Base-by-base conservation (phyloP, 2,329 filamentous ascomycete genomes). In the Epichloe brachyelytri region DNA sequence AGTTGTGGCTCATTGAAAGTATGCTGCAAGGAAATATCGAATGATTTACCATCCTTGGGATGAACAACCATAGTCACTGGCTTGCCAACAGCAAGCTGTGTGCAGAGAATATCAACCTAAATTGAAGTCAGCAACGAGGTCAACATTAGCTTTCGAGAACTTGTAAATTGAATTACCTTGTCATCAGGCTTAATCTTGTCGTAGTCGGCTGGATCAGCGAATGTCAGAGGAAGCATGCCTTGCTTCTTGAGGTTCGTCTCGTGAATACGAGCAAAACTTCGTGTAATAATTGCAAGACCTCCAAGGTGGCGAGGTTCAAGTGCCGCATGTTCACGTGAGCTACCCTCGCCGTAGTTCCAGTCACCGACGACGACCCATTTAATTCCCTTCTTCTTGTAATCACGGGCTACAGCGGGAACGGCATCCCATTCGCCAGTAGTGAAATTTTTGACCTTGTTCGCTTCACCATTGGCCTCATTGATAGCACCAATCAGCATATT, bases 221-320 rank as follows among this genome's bases (percentile, higher is more conserved):
- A 98, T 63, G 90, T 97, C 59, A 98, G 80, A 64, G 93, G 93
- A 75, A 98, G 86, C 91, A 98, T 96, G 74, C 93, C 93, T 82
- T 98, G 93, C 85, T 98, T 98, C 88, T 98, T 98, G 77, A 98
- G 75, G 82, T 98, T 98, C 78, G 93, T 98, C 80, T 98, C 93
- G 80, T 98, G 93, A 67, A 98, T 98, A 86, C 93, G 93, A 65
- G 93, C 93, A 68, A 98, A 98, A 58, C 82, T 88, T 67, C 88
- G 85, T 66, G 86, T 90, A 69, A 98, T 94, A 77, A 98, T 95
- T 65, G 91, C 93, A 64, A 96, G 81, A 71, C 91, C 93, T 66
- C 93, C 93, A 58, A 98, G 84, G 77, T 97, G 91, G 69, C 93
- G 85, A 67, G 93, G 93, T 79, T 98, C 91, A 56, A 98, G 83